These are phyloP conservation scores for Calonectria hongkongensis DNA, from an alignment of 2,329 filamentous ascomycete species.

Conservation along the genomic window DNA sequence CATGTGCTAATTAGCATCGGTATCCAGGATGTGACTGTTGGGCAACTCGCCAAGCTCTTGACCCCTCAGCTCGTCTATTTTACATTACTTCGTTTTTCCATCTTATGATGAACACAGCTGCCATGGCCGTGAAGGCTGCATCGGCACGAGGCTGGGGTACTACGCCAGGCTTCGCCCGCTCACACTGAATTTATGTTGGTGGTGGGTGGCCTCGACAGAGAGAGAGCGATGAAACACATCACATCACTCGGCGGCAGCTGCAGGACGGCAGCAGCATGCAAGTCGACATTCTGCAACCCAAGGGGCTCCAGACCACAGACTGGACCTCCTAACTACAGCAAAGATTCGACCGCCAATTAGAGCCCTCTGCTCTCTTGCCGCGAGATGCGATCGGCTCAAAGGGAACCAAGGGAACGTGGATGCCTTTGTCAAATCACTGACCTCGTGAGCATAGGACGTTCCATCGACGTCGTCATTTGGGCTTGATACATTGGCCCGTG, in stretches of 20 bases:
- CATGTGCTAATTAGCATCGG: neutral
- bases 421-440: constrained; percentile 4
- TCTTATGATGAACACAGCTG: constrained; percentile 4
- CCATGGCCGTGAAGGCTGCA: constrained; percentile 11
- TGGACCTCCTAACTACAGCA: constrained; percentile 10
- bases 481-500: neutral
- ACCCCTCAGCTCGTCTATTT: neutral
- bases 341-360: constrained; percentile 19
- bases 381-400: constrained; percentile 27
- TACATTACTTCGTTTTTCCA: neutral
- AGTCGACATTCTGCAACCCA: constrained; percentile 10
- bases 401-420: constrained; percentile 16
- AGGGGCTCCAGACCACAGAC: constrained; percentile 28
- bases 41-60: constrained; percentile 15
- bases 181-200: constrained; percentile 9
- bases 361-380: constrained; percentile 16
- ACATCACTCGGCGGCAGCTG: constrained; percentile 14
- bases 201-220: constrained; percentile 24
- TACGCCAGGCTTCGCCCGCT: neutral
- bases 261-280: constrained; percentile 25
- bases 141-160: constrained; percentile 30
- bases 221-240: constrained; percentile 29
- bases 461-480: neutral
- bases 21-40: neutral
- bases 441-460: constrained; percentile 12